Evolutionary conservation across 2,329 filamentous ascomycete genomes (phyloP).

Genomic region (Emydomyces testavorans): DNA sequence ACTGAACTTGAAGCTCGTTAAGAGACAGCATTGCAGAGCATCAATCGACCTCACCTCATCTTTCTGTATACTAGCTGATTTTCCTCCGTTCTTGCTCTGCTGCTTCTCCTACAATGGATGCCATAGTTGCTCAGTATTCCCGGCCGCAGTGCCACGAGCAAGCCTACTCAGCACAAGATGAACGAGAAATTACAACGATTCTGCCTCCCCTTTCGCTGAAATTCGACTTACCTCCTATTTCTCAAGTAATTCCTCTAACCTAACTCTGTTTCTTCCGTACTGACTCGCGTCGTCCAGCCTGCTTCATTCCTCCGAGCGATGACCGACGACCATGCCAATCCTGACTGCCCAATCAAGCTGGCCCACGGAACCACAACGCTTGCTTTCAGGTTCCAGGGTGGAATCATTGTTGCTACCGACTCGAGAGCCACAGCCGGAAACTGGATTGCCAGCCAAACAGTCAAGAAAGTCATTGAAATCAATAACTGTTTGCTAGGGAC

Average conservation of each 20-base stretch:
- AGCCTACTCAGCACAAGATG: conserved; percentile 58
- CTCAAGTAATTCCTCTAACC: conserved; percentile 50
- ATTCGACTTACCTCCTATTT: conserved; percentile 88
- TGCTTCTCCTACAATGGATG: conserved; percentile 56
- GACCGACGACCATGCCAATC: conserved; percentile 95
- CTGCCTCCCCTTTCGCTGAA: conserved; percentile 72
- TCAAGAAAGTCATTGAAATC: conserved; percentile 99
- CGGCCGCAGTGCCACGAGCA: conserved; percentile 64
- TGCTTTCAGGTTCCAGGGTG: conserved; percentile 94
- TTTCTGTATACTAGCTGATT: neutral
- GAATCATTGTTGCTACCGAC: conserved; percentile 96
- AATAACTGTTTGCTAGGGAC: conserved; percentile 88
- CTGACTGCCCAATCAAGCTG: conserved; percentile 96
- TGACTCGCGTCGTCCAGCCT: conserved; percentile 45
- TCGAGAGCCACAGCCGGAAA: conserved; percentile 93
- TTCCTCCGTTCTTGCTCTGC: neutral
- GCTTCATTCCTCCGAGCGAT: conserved; percentile 91
- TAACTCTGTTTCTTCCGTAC: conserved; percentile 15
- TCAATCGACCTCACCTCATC: neutral
- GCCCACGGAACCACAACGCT: conserved; percentile 97
- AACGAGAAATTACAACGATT: conserved; percentile 60
- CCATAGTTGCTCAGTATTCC: conserved; percentile 85
- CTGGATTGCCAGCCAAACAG: conserved; percentile 99
- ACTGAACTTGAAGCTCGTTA: neutral
- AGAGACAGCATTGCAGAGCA: neutral